phyloP scores from a whole-genome alignment of 1,139 yeast genomes.

The Yarrowia galli region DNA sequence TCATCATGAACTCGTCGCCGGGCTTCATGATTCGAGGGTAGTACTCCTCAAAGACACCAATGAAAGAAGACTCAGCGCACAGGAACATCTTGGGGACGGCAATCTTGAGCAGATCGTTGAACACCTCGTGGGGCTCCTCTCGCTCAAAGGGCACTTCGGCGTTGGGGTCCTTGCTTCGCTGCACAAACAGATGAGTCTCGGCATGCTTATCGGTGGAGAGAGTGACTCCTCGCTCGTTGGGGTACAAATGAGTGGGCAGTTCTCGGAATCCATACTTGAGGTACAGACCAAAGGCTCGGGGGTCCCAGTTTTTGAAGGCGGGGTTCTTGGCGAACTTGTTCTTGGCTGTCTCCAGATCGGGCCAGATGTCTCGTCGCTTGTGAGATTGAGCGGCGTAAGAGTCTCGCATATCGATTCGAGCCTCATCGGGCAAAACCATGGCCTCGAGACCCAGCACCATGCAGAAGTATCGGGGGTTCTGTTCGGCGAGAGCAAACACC shows the following conservation, averaged over 20 bases:
- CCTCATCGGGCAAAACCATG: constrained; percentile 39
- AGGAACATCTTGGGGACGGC: constrained; percentile 21
- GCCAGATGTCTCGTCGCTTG: constrained; percentile 41
- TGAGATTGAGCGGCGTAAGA: constrained; percentile 36
- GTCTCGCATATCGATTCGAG: constrained; percentile 13
- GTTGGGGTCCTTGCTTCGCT: constrained; percentile 11
- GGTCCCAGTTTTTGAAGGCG: constrained; percentile 40
- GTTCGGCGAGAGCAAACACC: constrained; percentile 40
- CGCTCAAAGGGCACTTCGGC: constrained; percentile 23
- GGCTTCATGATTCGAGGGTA: constrained; percentile 2
- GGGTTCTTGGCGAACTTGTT: constrained; percentile 22
- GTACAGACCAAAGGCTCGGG: constrained; percentile 39
- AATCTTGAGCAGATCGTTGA: constrained; percentile 19
- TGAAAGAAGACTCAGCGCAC: neutral
- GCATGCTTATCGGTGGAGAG: constrained; percentile 40
- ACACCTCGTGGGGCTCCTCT: constrained; percentile 33
- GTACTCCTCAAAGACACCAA: constrained; percentile 2
- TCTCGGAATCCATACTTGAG: constrained; percentile 41
- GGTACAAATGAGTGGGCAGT: constrained; percentile 40
- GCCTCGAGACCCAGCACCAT: constrained; percentile 41
- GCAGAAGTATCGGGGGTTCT: constrained; percentile 39
- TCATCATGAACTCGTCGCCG: constrained; percentile 11
- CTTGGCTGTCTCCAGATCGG: constrained; percentile 39
- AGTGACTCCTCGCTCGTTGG: constrained; percentile 41
- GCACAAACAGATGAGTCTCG: constrained; percentile 40